Conservation (phyloP, 495 filamentous ascomycete species). For the Penicillium nucicola region DNA sequence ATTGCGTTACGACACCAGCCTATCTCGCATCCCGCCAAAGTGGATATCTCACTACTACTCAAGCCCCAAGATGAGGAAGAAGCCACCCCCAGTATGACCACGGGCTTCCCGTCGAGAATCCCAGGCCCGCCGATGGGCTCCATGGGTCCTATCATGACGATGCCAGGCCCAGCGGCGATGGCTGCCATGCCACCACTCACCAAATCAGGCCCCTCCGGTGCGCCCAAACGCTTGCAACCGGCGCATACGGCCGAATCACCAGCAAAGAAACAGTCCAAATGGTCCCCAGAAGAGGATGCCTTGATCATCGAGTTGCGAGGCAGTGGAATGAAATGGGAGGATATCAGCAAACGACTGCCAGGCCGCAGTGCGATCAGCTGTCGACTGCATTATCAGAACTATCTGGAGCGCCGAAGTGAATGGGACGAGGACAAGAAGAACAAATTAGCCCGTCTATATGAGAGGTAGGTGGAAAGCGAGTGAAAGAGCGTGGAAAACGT, state of each 20-base stretch:
- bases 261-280: conserved; percentile 94
- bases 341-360: conserved; percentile 85
- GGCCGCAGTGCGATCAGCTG: conserved; percentile 92
- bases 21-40: conserved; percentile 60
- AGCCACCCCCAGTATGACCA: conserved; percentile 52
- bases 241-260: conserved; percentile 62
- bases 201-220: conserved; percentile 32
- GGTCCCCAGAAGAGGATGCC: conserved; percentile 87
- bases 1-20: conserved; percentile 49
- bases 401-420: conserved; percentile 81
- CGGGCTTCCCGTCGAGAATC: conserved; percentile 48
- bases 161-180: conserved; percentile 26
- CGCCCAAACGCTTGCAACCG: conserved; percentile 50
- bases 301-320: conserved; percentile 86
- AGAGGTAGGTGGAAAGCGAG: conserved; percentile 62
- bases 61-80: conserved; percentile 80
- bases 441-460: conserved; percentile 89
- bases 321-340: conserved; percentile 95
- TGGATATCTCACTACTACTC: conserved; percentile 86
- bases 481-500: neutral
- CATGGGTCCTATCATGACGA: conserved; percentile 26
- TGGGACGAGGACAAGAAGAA: conserved; percentile 99
- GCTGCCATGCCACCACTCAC: conserved; percentile 28
- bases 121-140: conserved; percentile 43
- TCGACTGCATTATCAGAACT: conserved; percentile 95